These are phyloP conservation scores for Cadophora sp. DNA, from an alignment of 2,329 filamentous ascomycete species.

Conservation along the genomic window DNA sequence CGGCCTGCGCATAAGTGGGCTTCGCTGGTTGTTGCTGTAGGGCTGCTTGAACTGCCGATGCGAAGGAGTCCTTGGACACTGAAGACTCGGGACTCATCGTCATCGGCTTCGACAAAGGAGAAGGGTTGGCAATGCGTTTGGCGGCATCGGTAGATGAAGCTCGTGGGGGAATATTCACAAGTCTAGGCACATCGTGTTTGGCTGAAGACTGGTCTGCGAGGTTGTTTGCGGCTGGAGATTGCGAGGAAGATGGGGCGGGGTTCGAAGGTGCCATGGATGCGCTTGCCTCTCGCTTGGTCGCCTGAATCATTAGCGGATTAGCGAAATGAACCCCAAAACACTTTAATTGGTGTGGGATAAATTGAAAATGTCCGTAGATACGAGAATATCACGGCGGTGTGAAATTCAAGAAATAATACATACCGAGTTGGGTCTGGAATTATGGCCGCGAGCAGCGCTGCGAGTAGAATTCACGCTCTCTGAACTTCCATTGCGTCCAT, in stretches of 20 bases:
- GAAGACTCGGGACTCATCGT: slow-evolving; percentile 63
- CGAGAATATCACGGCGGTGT: slow-evolving; percentile 29
- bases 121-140: slow-evolving; percentile 71
- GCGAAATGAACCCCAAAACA: slow-evolving; percentile 34
- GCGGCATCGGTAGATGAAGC: slow-evolving; percentile 64
- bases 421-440: slow-evolving; percentile 71
- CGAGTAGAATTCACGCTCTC: slow-evolving; percentile 68
- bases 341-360: slow-evolving; percentile 43
- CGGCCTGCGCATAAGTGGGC: slow-evolving; percentile 42
- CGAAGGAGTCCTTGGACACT: slow-evolving; percentile 50
- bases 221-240: slow-evolving; percentile 33
- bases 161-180: slow-evolving; percentile 65
- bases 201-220: slow-evolving; percentile 52
- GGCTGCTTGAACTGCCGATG: slow-evolving; percentile 46
- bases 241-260: slow-evolving; percentile 54
- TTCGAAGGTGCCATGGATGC: slow-evolving; percentile 46
- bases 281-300: slow-evolving; percentile 63
- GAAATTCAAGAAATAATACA: slow-evolving; percentile 48
- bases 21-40: slow-evolving; percentile 40
- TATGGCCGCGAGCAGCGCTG: slow-evolving; percentile 59
- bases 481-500: slow-evolving; percentile 60
- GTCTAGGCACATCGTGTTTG: slow-evolving; percentile 60
- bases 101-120: slow-evolving; percentile 75
- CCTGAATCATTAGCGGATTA: slow-evolving; percentile 59
- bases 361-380: slow-evolving; percentile 32